These are phyloP conservation scores for Plasmodium ovale DNA, from an alignment of 169 alveolate genomes.

Conservation along the genomic window DNA sequence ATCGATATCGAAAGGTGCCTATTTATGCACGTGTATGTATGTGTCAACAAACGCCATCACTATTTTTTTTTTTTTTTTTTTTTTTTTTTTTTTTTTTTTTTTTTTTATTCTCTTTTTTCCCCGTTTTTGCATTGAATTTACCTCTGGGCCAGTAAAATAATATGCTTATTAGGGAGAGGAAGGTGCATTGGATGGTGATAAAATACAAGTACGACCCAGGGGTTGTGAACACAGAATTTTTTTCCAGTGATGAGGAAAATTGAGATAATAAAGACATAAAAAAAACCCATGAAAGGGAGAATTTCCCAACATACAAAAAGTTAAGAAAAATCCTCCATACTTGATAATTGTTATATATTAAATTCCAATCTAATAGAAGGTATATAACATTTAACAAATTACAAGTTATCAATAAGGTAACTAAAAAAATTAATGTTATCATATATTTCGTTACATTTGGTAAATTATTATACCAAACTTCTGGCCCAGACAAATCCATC, in stretches of 20 bases:
- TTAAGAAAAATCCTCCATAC: slow-evolving; percentile 89
- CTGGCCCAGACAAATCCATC: slow-evolving; percentile 86
- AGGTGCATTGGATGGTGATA: slow-evolving; percentile 81
- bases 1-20: neutral
- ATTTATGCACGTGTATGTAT: neutral
- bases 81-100: too few species aligned
- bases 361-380: slow-evolving; percentile 87
- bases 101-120: too few species aligned
- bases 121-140: slow-evolving; percentile 73
- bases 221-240: slow-evolving; percentile 82
- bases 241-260: slow-evolving; percentile 87
- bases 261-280: slow-evolving; percentile 87
- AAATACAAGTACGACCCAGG: slow-evolving; percentile 89
- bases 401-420: slow-evolving; percentile 85
- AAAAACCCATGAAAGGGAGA: slow-evolving; percentile 90
- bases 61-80: neutral
- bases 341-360: slow-evolving; percentile 81
- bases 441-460: slow-evolving; percentile 90
- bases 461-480: slow-evolving; percentile 87
- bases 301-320: slow-evolving; percentile 89
- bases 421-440: slow-evolving; percentile 83
- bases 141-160: slow-evolving; percentile 89
- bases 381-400: slow-evolving; percentile 82
- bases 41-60: neutral
- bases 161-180: slow-evolving; percentile 80